These are phyloP conservation scores for Penicillium sp. DNA, from an alignment of 2,329 filamentous ascomycete species.

Conservation along the genomic window DNA sequence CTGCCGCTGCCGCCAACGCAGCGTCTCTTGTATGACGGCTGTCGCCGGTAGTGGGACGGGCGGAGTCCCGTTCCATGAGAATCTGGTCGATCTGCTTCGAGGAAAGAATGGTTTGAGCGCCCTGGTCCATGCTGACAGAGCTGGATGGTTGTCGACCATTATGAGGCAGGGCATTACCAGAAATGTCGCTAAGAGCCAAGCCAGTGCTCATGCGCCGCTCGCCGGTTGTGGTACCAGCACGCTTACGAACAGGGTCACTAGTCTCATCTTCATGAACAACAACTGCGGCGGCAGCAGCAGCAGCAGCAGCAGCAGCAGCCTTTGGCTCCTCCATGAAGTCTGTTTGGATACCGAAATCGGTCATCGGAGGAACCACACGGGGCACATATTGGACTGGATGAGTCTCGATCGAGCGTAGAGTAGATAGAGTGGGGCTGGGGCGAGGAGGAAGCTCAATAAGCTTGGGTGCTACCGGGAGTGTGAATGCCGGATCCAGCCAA, in stretches of 20 bases:
- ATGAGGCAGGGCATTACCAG: constrained; percentile 52
- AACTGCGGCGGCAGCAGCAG: constrained; percentile 35
- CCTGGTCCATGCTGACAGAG: constrained; percentile 62
- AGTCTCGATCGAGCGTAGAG: constrained; percentile 46
- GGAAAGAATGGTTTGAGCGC: constrained; percentile 81
- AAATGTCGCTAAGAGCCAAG: constrained; percentile 62
- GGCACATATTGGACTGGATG: constrained; percentile 45
- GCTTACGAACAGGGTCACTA: constrained; percentile 48
- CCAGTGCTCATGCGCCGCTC: constrained; percentile 27
- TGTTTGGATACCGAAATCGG: constrained; percentile 25
- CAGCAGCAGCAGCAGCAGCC: constrained; percentile 33
- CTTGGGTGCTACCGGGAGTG: constrained; percentile 34
- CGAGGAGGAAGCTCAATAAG: constrained; percentile 19
- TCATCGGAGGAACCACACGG: constrained; percentile 15
- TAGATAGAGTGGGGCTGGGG: constrained; percentile 39
- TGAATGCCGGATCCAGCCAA: constrained; percentile 24
- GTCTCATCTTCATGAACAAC: constrained; percentile 65
- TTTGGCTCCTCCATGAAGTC: constrained; percentile 19
- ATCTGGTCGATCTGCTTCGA: constrained; percentile 76
- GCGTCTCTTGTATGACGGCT: constrained; percentile 30
- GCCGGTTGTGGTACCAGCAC: constrained; percentile 33
- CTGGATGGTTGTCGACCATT: constrained; percentile 25
- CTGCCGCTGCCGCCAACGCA: constrained; percentile 8
- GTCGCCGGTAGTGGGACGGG: constrained; percentile 34
- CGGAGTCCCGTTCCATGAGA: constrained; percentile 55